Percentiles rank a stretch among this genome's conserved stretches.
Conservation (phyloP, 2,329 filamentous ascomycete species). For the Mollisia scopiformis region DNA sequence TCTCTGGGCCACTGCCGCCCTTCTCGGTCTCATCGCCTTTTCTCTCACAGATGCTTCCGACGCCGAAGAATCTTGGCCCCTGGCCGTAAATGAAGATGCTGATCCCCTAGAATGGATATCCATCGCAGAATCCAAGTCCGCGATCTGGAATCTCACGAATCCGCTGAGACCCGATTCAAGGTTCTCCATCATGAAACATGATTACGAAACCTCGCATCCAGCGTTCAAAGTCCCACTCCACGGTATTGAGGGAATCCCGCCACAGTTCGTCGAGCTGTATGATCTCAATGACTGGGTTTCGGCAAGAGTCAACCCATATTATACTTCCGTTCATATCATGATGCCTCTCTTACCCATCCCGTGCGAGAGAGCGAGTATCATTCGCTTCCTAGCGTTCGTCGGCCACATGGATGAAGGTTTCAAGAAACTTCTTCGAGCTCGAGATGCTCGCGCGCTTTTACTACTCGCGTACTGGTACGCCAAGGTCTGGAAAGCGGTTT, state of each 20-base stretch:
- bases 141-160: slow-evolving; percentile 46
- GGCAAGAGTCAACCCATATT: slow-evolving; percentile 22
- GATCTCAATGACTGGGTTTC: slow-evolving; percentile 8
- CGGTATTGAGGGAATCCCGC: slow-evolving; percentile 12
- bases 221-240: neutral
- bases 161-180: slow-evolving; percentile 2
- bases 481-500: slow-evolving; percentile 45
- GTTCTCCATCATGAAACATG: slow-evolving; percentile 37
- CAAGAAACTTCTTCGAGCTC: slow-evolving; percentile 47
- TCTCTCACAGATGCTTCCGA: slow-evolving; percentile 45
- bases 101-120: slow-evolving; percentile 61
- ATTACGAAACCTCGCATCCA: neutral
- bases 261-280: slow-evolving; percentile 17
- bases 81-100: slow-evolving; percentile 42
- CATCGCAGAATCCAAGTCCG: slow-evolving; percentile 57
- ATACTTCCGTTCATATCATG: slow-evolving; percentile 9
- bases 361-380: slow-evolving; percentile 42
- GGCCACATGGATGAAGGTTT: slow-evolving; percentile 48
- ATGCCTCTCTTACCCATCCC: slow-evolving; percentile 12
- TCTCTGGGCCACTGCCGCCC: slow-evolving; percentile 49
- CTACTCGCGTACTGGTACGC: slow-evolving; percentile 61
- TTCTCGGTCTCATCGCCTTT: slow-evolving; percentile 50
- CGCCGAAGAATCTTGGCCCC: slow-evolving; percentile 57
- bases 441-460: slow-evolving; percentile 56
- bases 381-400: slow-evolving; percentile 52